Evolutionary conservation across 2,329 filamentous ascomycete species (phyloP).

Genomic region (Hypoxylon sp.): DNA sequence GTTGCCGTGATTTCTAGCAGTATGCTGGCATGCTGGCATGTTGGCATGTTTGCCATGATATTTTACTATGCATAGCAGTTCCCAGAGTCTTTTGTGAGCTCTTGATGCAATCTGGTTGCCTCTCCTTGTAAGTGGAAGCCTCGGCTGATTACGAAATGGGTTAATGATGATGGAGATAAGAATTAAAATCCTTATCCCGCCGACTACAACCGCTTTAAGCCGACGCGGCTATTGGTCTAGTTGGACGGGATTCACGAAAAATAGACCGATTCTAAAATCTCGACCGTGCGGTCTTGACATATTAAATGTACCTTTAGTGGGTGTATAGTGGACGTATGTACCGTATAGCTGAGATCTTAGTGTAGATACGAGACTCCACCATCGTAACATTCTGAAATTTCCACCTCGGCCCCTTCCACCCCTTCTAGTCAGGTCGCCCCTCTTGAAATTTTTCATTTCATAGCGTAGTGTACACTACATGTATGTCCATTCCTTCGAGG

Average conservation of each 20-base stretch:
- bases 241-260: slow-evolving; percentile 9
- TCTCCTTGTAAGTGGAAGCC: slow-evolving; percentile 9
- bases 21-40: not conserved
- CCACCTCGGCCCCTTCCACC: slow-evolving; percentile 37
- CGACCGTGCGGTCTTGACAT: slow-evolving; percentile 13
- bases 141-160: slow-evolving; percentile 26
- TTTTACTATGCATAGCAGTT: not conserved
- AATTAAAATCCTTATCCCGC: slow-evolving; percentile 20
- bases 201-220: slow-evolving; percentile 35
- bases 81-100: not conserved
- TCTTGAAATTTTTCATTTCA: slow-evolving; percentile 29
- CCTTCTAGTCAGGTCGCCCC: slow-evolving; percentile 18
- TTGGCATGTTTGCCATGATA: not conserved
- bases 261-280: slow-evolving; percentile 38
- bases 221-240: slow-evolving; percentile 13
- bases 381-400: slow-evolving; percentile 36
- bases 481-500: not conserved
- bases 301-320: not conserved
- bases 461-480: no score
- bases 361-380: slow-evolving; percentile 37
- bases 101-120: not conserved
- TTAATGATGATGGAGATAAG: slow-evolving; percentile 30
- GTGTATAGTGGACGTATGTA: not conserved
- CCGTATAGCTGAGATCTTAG: slow-evolving; percentile 24
- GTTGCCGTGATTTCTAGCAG: not conserved